These are phyloP conservation scores for Drechmeria coniospora DNA, from an alignment of 2,329 filamentous ascomycete species.

Conservation along the genomic window DNA sequence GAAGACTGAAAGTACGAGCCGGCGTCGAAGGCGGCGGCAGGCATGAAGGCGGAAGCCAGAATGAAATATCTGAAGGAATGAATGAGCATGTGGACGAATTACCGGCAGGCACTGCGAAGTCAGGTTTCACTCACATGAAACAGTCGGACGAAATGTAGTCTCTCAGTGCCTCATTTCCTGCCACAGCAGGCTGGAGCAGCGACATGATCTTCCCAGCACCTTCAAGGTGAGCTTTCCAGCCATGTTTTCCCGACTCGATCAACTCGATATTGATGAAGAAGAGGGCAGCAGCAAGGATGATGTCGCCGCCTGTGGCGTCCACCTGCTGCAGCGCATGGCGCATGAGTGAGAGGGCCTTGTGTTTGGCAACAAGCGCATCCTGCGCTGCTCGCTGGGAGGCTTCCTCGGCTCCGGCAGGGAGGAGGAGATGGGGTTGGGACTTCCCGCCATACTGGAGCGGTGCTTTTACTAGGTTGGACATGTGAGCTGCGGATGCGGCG, in stretches of 20 bases:
- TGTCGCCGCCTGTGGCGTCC: conserved; percentile 20
- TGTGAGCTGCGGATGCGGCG: conserved; percentile 31
- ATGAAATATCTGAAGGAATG: conserved; percentile 24
- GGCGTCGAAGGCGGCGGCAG: conserved; percentile 12
- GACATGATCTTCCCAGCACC: conserved; percentile 29
- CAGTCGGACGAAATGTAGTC: conserved; percentile 33
- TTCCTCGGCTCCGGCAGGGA: conserved; percentile 4
- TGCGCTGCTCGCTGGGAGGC: conserved; percentile 16
- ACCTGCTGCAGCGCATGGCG: conserved; percentile 22
- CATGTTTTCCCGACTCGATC: conserved; percentile 31
- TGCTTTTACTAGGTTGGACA: conserved; percentile 25
- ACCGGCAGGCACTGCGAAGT: neutral
- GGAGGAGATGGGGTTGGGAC: neutral
- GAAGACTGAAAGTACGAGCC: conserved; percentile 20
- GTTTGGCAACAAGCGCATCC: conserved; percentile 30
- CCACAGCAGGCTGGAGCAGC: conserved; percentile 18
- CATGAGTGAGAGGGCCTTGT: conserved; percentile 27
- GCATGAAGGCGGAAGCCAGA: conserved; percentile 27
- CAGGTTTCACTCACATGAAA: conserved; percentile 21
- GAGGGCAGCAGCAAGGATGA: conserved; percentile 28
- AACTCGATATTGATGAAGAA: conserved; percentile 36
- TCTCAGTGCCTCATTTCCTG: conserved; percentile 20
- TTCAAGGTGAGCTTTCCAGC: conserved; percentile 31
- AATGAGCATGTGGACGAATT: neutral
- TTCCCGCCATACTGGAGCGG: conserved; percentile 7